A percentile compares a stretch with the other conserved stretches of the same genome.
Evolutionary conservation across 768 basidiomycete species (phyloP).

Genomic region (Termitomyces sp.): DNA sequence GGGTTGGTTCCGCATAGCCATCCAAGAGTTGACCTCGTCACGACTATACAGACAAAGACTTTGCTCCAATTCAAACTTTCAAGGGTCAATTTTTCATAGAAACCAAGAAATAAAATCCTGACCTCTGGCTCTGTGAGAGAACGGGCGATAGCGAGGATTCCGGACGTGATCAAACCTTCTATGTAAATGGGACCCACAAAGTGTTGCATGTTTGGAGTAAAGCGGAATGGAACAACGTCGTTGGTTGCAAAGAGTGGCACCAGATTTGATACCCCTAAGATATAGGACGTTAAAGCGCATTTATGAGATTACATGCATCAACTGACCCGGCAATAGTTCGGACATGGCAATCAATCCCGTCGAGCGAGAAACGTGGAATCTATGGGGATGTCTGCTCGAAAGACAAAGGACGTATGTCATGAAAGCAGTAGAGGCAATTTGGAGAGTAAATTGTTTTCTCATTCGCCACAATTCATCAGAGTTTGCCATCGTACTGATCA

Average conservation of each 20-base stretch:
- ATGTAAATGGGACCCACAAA: slow-evolving; percentile 87
- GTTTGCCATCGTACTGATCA: slow-evolving; percentile 80
- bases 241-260: slow-evolving; percentile 68
- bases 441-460: slow-evolving; percentile 93
- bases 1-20: slow-evolving; percentile 53
- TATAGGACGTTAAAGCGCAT: background rate
- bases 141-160: slow-evolving; percentile 88
- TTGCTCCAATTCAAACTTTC: slow-evolving; percentile 87
- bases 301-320: background rate
- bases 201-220: slow-evolving; percentile 94
- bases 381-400: slow-evolving; percentile 75
- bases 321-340: slow-evolving; percentile 80
- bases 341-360: slow-evolving; percentile 92
- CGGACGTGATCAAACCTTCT: slow-evolving; percentile 84
- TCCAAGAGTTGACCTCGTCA: slow-evolving; percentile 86
- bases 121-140: slow-evolving; percentile 92
- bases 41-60: slow-evolving; percentile 88
- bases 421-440: slow-evolving; percentile 86
- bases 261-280: slow-evolving; percentile 36
- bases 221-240: slow-evolving; percentile 94
- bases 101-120: slow-evolving; percentile 15
- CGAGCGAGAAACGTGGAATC: slow-evolving; percentile 86
- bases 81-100: background rate
- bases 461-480: slow-evolving; percentile 92
- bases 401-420: slow-evolving; percentile 88